Evolutionary conservation across 2,329 filamentous ascomycete species (phyloP).

Genomic region (Cordyceps cicadae): DNA sequence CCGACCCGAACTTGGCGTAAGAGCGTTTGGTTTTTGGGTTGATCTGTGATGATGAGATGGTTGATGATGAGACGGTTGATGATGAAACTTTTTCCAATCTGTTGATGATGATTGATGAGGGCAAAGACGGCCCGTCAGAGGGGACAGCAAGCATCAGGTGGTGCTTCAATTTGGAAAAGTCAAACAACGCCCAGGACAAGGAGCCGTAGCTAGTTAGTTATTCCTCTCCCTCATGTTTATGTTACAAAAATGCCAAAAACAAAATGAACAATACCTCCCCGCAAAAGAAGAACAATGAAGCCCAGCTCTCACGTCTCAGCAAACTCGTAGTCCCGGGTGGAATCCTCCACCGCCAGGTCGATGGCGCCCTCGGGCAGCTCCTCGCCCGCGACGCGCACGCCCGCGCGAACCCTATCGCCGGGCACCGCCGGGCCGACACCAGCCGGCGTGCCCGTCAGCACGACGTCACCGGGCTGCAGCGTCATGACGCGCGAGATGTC

Average conservation of each 20-base stretch:
- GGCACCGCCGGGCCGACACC: slow-evolving; percentile 80
- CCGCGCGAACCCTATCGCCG: slow-evolving; percentile 81
- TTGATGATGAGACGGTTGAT: not conserved
- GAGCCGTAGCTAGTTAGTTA: not conserved
- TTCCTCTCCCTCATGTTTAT: not conserved
- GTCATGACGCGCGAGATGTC: slow-evolving; percentile 96
- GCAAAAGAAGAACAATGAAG: not conserved
- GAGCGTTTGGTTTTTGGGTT: not conserved
- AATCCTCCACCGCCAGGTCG: slow-evolving; percentile 75
- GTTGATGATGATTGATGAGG: not conserved
- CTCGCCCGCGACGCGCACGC: slow-evolving; percentile 69
- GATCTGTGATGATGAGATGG: no score
- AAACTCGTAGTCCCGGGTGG: slow-evolving; percentile 69
- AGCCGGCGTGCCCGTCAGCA: slow-evolving; percentile 95
- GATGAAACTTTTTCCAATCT: not conserved
- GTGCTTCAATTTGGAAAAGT: not conserved
- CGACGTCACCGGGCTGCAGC: slow-evolving; percentile 81
- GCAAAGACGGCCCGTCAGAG: not conserved
- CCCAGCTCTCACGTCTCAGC: slow-evolving; percentile 50
- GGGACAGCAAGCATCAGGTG: not conserved
- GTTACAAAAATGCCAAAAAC: not conserved
- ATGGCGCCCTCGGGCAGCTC: slow-evolving; percentile 79
- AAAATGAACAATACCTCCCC: not conserved
- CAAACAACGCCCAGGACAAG: not conserved
- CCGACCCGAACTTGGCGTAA: slow-evolving; percentile 46